phyloP scores from a whole-genome alignment of 129 eudicot genomes.

The Flaveria bidentis region DNA sequence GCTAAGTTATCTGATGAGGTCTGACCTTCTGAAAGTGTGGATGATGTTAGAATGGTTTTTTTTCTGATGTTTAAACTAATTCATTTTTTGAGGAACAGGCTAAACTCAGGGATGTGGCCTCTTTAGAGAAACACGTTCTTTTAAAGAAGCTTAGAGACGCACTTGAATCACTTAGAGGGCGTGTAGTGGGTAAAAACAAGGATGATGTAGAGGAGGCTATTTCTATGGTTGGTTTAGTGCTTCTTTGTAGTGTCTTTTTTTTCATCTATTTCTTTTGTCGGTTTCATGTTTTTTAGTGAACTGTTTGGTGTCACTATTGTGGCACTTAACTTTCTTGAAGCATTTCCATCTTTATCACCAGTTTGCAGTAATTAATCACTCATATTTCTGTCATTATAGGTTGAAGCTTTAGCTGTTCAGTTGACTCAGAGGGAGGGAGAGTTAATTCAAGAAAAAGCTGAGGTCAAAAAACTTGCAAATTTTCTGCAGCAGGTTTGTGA shows the following conservation, averaged over 20 bases:
- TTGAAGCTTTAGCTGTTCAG: constrained; percentile 80
- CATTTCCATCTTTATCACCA: too few species aligned
- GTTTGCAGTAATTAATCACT: not conserved
- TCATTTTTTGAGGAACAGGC: constrained; percentile 44
- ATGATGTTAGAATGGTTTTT: not conserved
- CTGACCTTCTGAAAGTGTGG: constrained; percentile 16
- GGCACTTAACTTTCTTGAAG: too few species aligned
- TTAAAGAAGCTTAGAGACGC: constrained; percentile 90
- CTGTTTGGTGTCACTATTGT: constrained; percentile 1
- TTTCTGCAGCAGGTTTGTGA: constrained; percentile 68
- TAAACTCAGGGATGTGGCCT: constrained; percentile 77
- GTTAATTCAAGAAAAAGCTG: constrained; percentile 66
- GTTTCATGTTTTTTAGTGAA: not conserved
- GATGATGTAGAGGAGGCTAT: constrained; percentile 97
- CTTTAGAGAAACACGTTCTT: constrained; percentile 93
- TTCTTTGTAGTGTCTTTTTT: not conserved
- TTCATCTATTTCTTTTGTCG: not conserved
- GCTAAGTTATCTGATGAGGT: constrained; percentile 94
- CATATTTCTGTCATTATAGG: constrained; percentile 40
- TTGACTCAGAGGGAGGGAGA: constrained; percentile 82
- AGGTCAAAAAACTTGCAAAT: constrained; percentile 75
- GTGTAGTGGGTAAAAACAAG: constrained; percentile 75
- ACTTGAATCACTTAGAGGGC: constrained; percentile 81
- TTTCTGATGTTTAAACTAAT: constrained; percentile 24
- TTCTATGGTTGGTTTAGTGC: constrained; percentile 63